A percentile compares a stretch with the other conserved stretches of the same genome.
phyloP scores from a whole-genome alignment of 257 asterid genomes.

The Fraxinus excelsior region DNA sequence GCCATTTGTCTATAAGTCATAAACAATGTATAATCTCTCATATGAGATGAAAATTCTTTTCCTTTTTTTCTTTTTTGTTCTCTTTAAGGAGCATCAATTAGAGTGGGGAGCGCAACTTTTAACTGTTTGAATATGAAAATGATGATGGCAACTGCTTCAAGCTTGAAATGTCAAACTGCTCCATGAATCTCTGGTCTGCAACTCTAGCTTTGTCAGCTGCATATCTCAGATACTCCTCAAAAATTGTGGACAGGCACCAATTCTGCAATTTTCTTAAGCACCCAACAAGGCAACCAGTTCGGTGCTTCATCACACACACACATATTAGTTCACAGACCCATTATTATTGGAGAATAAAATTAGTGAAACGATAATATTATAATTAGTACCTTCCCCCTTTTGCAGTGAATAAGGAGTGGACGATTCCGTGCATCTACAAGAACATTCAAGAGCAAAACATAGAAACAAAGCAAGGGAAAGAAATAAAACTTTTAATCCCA shows the following conservation, averaged over 20 bases:
- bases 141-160: slow-evolving; percentile 34
- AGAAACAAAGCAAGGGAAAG: neutral
- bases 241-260: slow-evolving; percentile 83
- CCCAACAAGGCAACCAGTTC: slow-evolving; percentile 90
- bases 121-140: slow-evolving; percentile 26
- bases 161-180: slow-evolving; percentile 60
- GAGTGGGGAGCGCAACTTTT: neutral
- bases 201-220: slow-evolving; percentile 86
- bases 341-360: neutral
- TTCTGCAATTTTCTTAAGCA: slow-evolving; percentile 75
- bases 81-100: neutral
- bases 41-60: neutral
- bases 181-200: slow-evolving; percentile 74
- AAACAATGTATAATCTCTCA: neutral
- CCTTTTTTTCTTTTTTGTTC: neutral
- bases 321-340: neutral
- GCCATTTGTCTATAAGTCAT: neutral
- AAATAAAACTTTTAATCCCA: neutral
- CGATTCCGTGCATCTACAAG: slow-evolving; percentile 67
- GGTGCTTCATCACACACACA: slow-evolving; percentile 50
- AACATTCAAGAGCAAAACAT: slow-evolving; percentile 14
- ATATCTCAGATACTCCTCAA: slow-evolving; percentile 77
- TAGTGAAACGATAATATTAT: neutral
- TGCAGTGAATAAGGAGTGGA: slow-evolving; percentile 88
- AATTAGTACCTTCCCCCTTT: slow-evolving; percentile 75